A percentile compares a stretch with the other conserved stretches of the same genome.
Conservation (phyloP, 805 yeast species). For the Torulaspora maleeae region DNA sequence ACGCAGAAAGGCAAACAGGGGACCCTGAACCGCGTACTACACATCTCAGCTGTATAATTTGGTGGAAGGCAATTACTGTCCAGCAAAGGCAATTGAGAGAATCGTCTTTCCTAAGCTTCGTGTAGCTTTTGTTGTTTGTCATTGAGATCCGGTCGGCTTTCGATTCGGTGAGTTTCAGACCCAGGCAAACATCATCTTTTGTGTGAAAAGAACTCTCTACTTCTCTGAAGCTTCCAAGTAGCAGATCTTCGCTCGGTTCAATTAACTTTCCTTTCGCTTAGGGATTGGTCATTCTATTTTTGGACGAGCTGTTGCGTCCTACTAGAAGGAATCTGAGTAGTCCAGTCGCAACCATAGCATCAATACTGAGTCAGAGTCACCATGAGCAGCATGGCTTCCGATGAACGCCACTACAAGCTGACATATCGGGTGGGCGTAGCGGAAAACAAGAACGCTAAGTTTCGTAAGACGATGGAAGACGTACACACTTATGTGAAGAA, state of each 20-base stretch:
- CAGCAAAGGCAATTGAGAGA: no score
- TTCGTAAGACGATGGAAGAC: slow-evolving; percentile 90
- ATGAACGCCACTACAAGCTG: slow-evolving; percentile 38
- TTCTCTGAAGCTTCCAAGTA: neutral
- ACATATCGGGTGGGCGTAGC: slow-evolving; percentile 85
- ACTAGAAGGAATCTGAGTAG: neutral
- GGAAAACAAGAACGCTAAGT: slow-evolving; percentile 79
- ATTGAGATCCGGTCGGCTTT: neutral
- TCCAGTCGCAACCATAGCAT: neutral
- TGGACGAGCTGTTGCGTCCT: neutral
- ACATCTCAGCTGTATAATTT: no score
- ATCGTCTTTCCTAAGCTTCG: no score
- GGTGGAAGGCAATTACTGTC: no score
- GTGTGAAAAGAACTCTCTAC: neutral
- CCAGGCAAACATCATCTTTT: neutral
- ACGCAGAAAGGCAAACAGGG: no score
- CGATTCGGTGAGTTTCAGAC: neutral
- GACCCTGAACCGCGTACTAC: no score
- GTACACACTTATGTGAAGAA: slow-evolving; percentile 90
- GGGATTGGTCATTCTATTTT: slow-evolving; percentile 2
- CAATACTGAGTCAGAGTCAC: neutral
- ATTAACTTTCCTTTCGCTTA: neutral
- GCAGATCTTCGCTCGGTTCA: neutral
- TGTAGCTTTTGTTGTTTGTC: no score
- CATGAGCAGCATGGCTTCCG: slow-evolving; percentile 6